Percentiles rank a stretch among this genome's conserved stretches.
Evolutionary conservation across 345 rosid species (phyloP).

Genomic region (Rhizophora apiculata): DNA sequence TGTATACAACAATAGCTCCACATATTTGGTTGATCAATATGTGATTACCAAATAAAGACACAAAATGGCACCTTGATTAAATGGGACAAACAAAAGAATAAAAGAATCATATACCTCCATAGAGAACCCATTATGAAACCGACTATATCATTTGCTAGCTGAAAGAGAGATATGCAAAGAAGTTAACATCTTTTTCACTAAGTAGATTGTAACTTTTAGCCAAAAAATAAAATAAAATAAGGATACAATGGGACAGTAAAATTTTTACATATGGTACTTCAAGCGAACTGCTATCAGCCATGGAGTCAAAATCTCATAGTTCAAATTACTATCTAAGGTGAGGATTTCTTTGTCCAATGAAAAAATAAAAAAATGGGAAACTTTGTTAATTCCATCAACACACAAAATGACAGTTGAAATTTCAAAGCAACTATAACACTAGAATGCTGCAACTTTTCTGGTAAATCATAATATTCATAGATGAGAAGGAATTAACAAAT

Average conservation of each 20-base stretch:
- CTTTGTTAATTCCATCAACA: too few species aligned
- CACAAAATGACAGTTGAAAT: too few species aligned
- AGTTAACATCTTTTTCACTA: not conserved
- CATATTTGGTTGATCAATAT: too few species aligned
- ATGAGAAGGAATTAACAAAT: too few species aligned
- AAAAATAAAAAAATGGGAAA: too few species aligned
- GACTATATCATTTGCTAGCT: conserved; percentile 78
- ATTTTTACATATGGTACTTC: not conserved
- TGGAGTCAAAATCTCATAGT: not conserved
- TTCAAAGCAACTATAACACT: too few species aligned
- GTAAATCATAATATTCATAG: too few species aligned
- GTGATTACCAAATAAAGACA: not conserved
- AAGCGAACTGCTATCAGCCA: not conserved
- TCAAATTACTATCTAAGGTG: not conserved
- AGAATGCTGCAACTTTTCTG: too few species aligned
- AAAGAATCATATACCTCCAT: conserved; percentile 58
- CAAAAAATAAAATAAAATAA: too few species aligned
- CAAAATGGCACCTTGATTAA: not conserved
- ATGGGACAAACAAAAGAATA: not conserved
- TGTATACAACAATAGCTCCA: too few species aligned
- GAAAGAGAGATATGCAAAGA: conserved; percentile 21
- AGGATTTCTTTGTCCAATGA: not conserved
- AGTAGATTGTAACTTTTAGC: not conserved
- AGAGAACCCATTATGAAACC: conserved; percentile 78
- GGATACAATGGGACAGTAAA: not conserved